These are phyloP conservation scores for Ceratocystis cacaofunesta DNA, from an alignment of 2,329 filamentous ascomycete genomes.

Conservation along the genomic window DNA sequence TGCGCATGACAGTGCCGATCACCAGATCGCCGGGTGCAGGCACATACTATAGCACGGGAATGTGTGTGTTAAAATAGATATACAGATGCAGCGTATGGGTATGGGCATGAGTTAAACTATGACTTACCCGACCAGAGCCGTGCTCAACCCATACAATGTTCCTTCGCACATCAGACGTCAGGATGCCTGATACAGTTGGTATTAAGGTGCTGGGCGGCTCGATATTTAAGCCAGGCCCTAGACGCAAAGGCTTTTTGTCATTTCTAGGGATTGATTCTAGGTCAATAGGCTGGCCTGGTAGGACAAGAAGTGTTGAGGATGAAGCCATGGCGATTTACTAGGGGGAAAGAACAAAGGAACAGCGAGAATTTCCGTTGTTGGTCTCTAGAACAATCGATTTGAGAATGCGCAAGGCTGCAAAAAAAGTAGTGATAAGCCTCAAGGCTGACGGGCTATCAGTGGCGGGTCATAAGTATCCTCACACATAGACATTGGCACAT, in stretches of 20 bases:
- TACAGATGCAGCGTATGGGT: not conserved
- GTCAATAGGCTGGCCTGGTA: constrained; percentile 69
- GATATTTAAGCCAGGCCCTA: constrained; percentile 73
- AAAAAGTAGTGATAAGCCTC: constrained; percentile 6
- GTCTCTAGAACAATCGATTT: not conserved
- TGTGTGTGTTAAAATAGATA: constrained; percentile 4
- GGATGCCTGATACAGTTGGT: constrained; percentile 50
- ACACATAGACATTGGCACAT: not conserved
- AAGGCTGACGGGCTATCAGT: constrained; percentile 7
- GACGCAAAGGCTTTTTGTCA: constrained; percentile 54
- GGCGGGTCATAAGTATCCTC: constrained; percentile 2
- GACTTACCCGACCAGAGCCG: constrained; percentile 49
- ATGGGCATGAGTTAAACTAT: not conserved
- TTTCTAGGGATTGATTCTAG: constrained; percentile 50
- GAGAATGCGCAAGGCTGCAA: not conserved
- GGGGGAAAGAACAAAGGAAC: not conserved
- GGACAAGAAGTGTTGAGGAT: constrained; percentile 50
- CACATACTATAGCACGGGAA: constrained; percentile 44
- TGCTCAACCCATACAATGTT: constrained; percentile 66
- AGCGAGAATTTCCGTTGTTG: not conserved
- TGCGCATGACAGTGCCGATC: constrained; percentile 70
- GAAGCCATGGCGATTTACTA: constrained; percentile 35
- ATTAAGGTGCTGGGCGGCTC: constrained; percentile 61
- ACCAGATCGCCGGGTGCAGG: constrained; percentile 73
- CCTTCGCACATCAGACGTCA: constrained; percentile 55